phyloP scores from a whole-genome alignment of 148 eudicot genomes.

The Cornus kousa region DNA sequence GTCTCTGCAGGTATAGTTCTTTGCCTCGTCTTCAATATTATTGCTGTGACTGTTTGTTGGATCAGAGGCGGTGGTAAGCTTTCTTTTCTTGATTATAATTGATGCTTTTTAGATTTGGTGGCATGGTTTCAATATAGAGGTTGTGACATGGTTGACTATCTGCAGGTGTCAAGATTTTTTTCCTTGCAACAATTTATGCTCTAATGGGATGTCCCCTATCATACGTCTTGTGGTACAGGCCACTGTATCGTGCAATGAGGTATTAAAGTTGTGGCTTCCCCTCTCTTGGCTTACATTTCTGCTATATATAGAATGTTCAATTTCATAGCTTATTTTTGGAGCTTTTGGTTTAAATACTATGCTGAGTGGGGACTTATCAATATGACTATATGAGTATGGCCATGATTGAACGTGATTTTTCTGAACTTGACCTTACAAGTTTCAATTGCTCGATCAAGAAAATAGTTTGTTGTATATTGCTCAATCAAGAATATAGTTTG shows the following conservation, averaged over 20 bases:
- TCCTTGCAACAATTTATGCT: conserved; percentile 84
- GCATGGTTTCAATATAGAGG: background rate
- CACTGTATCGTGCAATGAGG: conserved; percentile 99
- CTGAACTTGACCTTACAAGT: too few species aligned
- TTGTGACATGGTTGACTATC: conserved; percentile 23
- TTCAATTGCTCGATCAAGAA: too few species aligned
- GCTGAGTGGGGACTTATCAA: background rate
- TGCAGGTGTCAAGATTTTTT: conserved; percentile 83
- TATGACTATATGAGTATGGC: too few species aligned
- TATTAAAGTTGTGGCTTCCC: conserved; percentile 21
- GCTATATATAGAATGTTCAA: background rate
- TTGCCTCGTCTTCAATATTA: conserved; percentile 72
- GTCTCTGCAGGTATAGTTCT: conserved; percentile 65
- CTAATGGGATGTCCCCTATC: conserved; percentile 80
- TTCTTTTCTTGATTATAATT: background rate
- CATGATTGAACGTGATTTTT: too few species aligned
- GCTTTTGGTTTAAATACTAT: background rate
- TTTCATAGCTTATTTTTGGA: background rate
- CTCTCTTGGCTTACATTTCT: background rate
- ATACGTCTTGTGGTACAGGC: conserved; percentile 90
- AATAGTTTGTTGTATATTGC: too few species aligned
- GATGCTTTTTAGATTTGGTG: background rate
- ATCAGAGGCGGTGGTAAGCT: conserved; percentile 79
- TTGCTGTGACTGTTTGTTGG: conserved; percentile 91
- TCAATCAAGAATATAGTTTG: too few species aligned